phyloP scores from a whole-genome alignment of 2,329 filamentous ascomycete genomes.

The Colletotrichum paranaense region DNA sequence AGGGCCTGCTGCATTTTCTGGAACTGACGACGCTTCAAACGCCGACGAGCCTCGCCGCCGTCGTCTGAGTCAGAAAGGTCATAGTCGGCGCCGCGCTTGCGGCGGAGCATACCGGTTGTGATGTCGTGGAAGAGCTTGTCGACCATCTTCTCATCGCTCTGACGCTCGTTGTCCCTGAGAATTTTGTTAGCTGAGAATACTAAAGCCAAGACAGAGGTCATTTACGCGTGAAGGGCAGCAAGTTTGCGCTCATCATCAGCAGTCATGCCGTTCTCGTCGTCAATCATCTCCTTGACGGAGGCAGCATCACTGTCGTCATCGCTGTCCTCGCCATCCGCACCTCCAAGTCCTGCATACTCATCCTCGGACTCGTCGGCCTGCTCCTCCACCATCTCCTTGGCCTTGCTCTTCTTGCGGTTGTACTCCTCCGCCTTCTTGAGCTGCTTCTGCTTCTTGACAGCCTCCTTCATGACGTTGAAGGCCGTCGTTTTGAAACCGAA shows the following conservation, averaged over 20 bases:
- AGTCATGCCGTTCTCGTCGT: constrained; percentile 78
- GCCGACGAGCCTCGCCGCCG: constrained; percentile 79
- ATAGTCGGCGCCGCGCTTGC: constrained; percentile 84
- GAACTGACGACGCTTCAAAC: constrained; percentile 88
- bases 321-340: constrained; percentile 86
- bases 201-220: constrained; percentile 40
- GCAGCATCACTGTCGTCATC: constrained; percentile 79
- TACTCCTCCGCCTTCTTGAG: constrained; percentile 67
- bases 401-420: constrained; percentile 88
- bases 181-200: constrained; percentile 22
- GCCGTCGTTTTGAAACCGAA: constrained; percentile 59
- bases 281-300: constrained; percentile 87
- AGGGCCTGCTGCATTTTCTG: constrained; percentile 92
- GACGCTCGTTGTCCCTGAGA: constrained; percentile 79
- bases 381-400: constrained; percentile 88
- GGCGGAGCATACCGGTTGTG: constrained; percentile 86
- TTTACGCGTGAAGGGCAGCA: constrained; percentile 90
- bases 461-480: constrained; percentile 79
- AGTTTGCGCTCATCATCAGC: constrained; percentile 83
- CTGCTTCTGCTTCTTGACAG: constrained; percentile 66
- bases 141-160: constrained; percentile 85
- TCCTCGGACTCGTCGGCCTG: constrained; percentile 98
- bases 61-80: constrained; percentile 94
- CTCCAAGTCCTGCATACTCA: constrained; percentile 94
- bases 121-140: constrained; percentile 94